Percentiles rank a stretch among this genome's conserved stretches.
Conservation (phyloP, 1,284 basidiomycete genomes). For the Bothia castanella region DNA sequence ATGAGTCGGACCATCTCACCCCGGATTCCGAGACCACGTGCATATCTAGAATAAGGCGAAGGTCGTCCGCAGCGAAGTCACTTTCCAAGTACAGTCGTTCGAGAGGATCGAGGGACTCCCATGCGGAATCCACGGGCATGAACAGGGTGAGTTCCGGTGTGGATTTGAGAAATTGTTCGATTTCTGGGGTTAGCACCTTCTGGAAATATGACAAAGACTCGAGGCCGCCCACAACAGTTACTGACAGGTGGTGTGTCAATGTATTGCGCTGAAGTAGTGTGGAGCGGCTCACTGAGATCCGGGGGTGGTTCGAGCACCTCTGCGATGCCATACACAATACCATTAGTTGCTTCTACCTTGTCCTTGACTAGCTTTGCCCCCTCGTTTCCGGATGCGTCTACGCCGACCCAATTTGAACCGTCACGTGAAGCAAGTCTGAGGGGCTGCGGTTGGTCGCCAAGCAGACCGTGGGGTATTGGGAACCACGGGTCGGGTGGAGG, state of each 20-base stretch:
- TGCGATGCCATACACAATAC: slow-evolving; percentile 73
- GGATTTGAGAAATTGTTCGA: slow-evolving; percentile 52
- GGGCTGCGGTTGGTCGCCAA: slow-evolving; percentile 81
- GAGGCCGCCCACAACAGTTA: slow-evolving; percentile 49
- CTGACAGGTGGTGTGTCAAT: slow-evolving; percentile 12
- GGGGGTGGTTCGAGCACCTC: slow-evolving; percentile 75
- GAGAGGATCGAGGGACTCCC: slow-evolving; percentile 57
- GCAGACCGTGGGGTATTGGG: slow-evolving; percentile 74
- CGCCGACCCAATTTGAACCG: slow-evolving; percentile 57
- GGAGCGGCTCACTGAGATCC: slow-evolving; percentile 57
- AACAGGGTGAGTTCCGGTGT: slow-evolving; percentile 85
- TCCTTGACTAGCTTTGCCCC: slow-evolving; percentile 63
- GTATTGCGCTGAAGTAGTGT: not conserved
- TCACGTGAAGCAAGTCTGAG: slow-evolving; percentile 60
- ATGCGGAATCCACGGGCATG: slow-evolving; percentile 83
- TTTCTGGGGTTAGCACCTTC: slow-evolving; percentile 58
- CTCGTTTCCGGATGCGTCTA: slow-evolving; percentile 67
- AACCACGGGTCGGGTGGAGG: slow-evolving; percentile 84
- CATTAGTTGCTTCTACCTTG: slow-evolving; percentile 62
- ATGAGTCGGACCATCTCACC: slow-evolving; percentile 65
- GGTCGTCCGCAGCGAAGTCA: slow-evolving; percentile 75
- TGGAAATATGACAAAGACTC: slow-evolving; percentile 67
- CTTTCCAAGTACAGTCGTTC: slow-evolving; percentile 86
- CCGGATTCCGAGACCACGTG: slow-evolving; percentile 58
- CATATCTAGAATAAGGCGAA: slow-evolving; percentile 73